These are phyloP conservation scores for Carallia brachiata DNA, from an alignment of 345 rosid genomes.

Conservation along the genomic window DNA sequence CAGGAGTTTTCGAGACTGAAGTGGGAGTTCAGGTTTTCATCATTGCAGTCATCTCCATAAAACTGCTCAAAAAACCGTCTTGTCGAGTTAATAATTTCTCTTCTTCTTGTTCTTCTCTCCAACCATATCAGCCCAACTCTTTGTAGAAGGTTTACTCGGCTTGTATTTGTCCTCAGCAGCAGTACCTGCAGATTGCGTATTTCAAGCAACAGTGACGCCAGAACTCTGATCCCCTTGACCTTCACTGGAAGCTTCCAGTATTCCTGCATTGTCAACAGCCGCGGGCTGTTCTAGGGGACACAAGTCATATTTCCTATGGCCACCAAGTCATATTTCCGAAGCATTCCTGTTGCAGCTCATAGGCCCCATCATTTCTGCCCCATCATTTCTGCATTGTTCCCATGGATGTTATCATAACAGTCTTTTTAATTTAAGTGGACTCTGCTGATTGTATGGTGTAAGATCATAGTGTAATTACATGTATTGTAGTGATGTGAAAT, in stretches of 20 bases:
- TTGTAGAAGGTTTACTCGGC: conserved; percentile 9
- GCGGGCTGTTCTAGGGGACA: background rate
- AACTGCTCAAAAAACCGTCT: conserved; percentile 10
- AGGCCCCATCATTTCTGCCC: too few relatives aligned
- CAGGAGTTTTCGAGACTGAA: conserved; percentile 2
- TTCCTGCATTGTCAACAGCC: background rate
- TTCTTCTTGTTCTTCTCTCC: conserved; percentile 51
- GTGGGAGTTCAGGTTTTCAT: conserved; percentile 49
- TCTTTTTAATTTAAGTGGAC: too few relatives aligned
- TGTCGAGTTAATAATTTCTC: conserved; percentile 7
- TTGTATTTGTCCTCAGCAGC: background rate
- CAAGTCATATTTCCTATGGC: background rate
- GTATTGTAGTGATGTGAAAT: too few relatives aligned
- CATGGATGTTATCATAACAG: too few relatives aligned
- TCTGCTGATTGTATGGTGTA: too few relatives aligned
- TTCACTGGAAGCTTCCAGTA: conserved; percentile 8
- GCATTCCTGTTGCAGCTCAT: background rate
- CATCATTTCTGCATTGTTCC: too few relatives aligned
- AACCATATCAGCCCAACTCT: conserved; percentile 81
- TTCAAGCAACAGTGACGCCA: background rate
- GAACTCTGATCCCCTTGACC: conserved; percentile 1
- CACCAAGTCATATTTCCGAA: conserved; percentile 3
- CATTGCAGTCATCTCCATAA: background rate
- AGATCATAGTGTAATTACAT: too few relatives aligned
- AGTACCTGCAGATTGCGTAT: background rate